Percentiles rank a stretch among this genome's conserved stretches.
These are phyloP conservation scores for Patellifolia procumbens DNA, from an alignment of 179 eudicot species.

Conservation along the genomic window DNA sequence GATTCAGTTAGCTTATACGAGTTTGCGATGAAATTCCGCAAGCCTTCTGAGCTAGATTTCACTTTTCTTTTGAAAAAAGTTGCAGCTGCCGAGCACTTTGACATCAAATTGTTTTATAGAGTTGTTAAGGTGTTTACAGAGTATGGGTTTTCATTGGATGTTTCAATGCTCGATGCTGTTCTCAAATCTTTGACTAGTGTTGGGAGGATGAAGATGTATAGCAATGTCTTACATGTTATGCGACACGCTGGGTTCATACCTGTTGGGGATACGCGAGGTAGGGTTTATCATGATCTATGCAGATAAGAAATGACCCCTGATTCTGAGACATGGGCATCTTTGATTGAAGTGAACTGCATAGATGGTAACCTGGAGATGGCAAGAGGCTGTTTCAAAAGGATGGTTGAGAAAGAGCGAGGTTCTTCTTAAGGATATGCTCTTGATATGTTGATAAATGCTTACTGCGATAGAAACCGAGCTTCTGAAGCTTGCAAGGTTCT, in stretches of 20 bases:
- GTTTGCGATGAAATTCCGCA: slow-evolving; percentile 47
- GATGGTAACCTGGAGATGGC: slow-evolving; percentile 64
- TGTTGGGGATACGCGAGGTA: slow-evolving; percentile 37
- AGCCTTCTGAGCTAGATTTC: slow-evolving; percentile 61
- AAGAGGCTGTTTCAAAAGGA: slow-evolving; percentile 39
- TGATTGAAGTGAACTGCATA: slow-evolving; percentile 63
- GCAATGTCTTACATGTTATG: slow-evolving; percentile 70
- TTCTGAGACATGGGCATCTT: too few species aligned
- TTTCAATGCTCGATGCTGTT: slow-evolving; percentile 49
- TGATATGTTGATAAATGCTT: slow-evolving; percentile 51
- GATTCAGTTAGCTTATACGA: slow-evolving; percentile 74
- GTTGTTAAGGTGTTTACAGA: slow-evolving; percentile 50
- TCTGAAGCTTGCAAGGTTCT: too few species aligned
- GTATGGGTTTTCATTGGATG: slow-evolving; percentile 47
- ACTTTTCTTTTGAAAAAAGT: slow-evolving; percentile 64
- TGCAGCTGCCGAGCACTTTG: slow-evolving; percentile 54
- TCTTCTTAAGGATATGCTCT: slow-evolving; percentile 47
- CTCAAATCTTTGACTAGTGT: too few species aligned
- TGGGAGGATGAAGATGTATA: too few species aligned
- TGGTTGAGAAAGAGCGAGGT: slow-evolving; percentile 48
- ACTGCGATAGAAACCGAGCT: too few species aligned
- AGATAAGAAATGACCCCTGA: slow-evolving; percentile 32
- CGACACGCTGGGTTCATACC: slow-evolving; percentile 55
- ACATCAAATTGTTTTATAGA: slow-evolving; percentile 57
- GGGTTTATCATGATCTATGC: slow-evolving; percentile 62